Base-by-base conservation (phyloP, 139 green algal genomes). In the Zygnema circumcarinatum region DNA sequence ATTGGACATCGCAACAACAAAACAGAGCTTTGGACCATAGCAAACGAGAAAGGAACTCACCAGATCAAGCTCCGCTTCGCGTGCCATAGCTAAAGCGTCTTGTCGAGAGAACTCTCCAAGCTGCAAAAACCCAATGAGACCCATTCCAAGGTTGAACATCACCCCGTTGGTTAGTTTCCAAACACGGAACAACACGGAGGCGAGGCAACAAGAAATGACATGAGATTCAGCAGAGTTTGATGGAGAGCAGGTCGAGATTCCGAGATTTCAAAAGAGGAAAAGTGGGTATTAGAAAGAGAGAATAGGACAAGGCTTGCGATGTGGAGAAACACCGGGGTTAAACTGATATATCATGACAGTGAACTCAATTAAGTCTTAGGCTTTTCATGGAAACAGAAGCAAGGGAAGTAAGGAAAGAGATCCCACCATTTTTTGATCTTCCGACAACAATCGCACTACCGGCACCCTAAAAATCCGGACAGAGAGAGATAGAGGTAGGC, bases 51-150 rank as follows among this genome's bases (percentile, higher is more conserved):
- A 52, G 36, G 25, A 67, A 81, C 39, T 85, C 40, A 85, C 78
- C 33, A 87, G 81, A 38, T 87, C 81, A 16, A 87, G 74, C 73
- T n/a, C 81, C 0, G 81, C 81, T n/a, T 85, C 81, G 11, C 75
- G 25, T 31, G 81, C 81, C 38, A 41, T 52, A 32, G 81, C 32
- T 0, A 87, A 33, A 31, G 81, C 81, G 69, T 87, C 81, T 74
- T 76, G 31, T 76, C 72, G 83, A 25, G 81, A 87, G n/a, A 88
- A 40, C 11, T 87, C 85, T 74, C 81, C 81, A 22, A 87, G 38
- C 81, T 85, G 78, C 40, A 21, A 22, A 22, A 38, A 79, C 31
- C 21, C 74, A 29, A 29, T n/a, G 31, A 21, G 2, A 75, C 2
- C 36, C 33, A 67, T 38, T 29, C n/a, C 29, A 81, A 38, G n/a